These are phyloP conservation scores for Podaxis rugospora DNA, from an alignment of 768 basidiomycete species.

Conservation along the genomic window DNA sequence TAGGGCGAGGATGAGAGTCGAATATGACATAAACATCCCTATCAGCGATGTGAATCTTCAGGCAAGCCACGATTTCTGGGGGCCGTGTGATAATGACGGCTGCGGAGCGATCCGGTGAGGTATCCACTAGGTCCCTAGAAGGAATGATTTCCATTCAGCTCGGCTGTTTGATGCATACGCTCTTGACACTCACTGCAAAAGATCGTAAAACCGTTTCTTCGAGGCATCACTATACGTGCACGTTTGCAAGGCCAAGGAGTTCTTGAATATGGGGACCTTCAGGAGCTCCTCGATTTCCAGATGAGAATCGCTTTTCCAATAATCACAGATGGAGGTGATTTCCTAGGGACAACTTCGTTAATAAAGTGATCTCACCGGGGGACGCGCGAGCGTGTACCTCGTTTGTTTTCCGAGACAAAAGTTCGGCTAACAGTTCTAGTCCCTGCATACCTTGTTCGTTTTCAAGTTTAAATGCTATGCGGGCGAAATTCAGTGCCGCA, in stretches of 20 bases:
- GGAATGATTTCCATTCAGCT: neutral
- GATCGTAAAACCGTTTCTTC: constrained; percentile 12
- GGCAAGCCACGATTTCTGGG: constrained; percentile 61
- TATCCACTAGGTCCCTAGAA: constrained; percentile 24
- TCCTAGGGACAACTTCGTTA: constrained; percentile 32
- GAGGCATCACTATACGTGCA: constrained; percentile 31
- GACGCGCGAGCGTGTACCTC: constrained; percentile 4
- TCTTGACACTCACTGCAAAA: constrained; percentile 28
- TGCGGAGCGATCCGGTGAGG: constrained; percentile 19
- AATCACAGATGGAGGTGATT: constrained; percentile 49
- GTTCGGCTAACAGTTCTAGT: neutral
- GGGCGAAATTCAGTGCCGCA: constrained; percentile 61
- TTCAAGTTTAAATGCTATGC: constrained; percentile 34
- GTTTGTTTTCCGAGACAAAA: constrained; percentile 10
- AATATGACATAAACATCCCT: constrained; percentile 53
- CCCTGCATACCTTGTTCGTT: constrained; percentile 21
- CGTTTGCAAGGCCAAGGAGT: constrained; percentile 47
- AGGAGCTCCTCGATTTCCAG: constrained; percentile 10
- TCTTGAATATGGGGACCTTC: constrained; percentile 22
- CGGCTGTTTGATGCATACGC: neutral
- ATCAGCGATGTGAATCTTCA: constrained; percentile 28
- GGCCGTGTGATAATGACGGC: constrained; percentile 63
- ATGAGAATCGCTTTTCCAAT: constrained; percentile 35
- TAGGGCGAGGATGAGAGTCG: constrained; percentile 62
- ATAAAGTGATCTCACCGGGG: neutral